phyloP scores from a whole-genome alignment of 495 filamentous ascomycete species.

The Amphirosellinia nigrospora region DNA sequence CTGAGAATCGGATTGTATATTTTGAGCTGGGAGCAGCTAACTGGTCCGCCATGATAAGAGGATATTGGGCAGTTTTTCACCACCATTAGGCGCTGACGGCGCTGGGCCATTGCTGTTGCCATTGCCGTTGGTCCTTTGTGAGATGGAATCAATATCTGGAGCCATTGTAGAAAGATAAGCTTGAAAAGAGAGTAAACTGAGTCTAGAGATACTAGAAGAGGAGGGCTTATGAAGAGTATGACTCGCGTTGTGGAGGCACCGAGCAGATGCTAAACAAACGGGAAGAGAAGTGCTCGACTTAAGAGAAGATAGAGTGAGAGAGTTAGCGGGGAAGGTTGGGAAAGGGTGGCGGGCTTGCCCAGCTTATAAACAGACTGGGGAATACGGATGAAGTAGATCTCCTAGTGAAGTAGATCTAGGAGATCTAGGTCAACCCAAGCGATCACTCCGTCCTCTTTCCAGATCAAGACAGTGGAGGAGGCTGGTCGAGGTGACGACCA shows the following conservation, averaged over 20 bases:
- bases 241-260: not conserved
- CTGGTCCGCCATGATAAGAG: slow-evolving; percentile 94
- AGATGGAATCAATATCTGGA: slow-evolving; percentile 61
- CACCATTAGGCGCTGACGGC: slow-evolving; percentile 36
- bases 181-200: not conserved
- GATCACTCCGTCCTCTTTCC: slow-evolving; percentile 3
- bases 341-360: slow-evolving; percentile 8
- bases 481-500: not conserved
- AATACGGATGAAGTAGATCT: no score
- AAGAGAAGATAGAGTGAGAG: not conserved
- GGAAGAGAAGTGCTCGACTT: slow-evolving; percentile 4
- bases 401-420: no score
- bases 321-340: not conserved
- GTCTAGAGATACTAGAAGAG: slow-evolving; percentile 5
- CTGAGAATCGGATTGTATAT: slow-evolving; percentile 78
- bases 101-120: slow-evolving; percentile 28
- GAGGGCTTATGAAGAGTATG: not conserved
- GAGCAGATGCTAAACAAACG: not conserved
- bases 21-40: slow-evolving; percentile 81
- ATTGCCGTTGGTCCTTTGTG: slow-evolving; percentile 31
- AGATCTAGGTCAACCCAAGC: not conserved
- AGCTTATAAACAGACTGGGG: slow-evolving; percentile 22
- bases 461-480: slow-evolving; percentile 9
- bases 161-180: slow-evolving; percentile 47
- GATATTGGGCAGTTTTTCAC: slow-evolving; percentile 67